A percentile compares a stretch with the other conserved stretches of the same genome.
Conservation (phyloP, 768 basidiomycete genomes). For the Pulveroboletus ravenelii region DNA sequence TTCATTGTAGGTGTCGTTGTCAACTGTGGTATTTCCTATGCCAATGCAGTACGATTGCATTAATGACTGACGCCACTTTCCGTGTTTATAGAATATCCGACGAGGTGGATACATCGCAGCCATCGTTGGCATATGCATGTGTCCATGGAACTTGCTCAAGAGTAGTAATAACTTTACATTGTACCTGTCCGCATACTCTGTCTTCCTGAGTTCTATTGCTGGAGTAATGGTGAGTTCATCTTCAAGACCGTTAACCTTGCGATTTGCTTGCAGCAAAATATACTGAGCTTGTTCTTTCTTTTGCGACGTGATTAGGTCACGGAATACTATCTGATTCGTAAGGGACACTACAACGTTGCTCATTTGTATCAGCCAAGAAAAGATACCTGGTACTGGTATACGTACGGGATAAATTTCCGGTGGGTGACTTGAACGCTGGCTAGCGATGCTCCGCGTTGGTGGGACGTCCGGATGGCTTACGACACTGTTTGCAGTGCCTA, state of each 20-base stretch:
- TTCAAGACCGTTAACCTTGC: background rate
- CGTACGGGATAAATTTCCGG: slow-evolving; percentile 68
- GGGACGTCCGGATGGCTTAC: slow-evolving; percentile 5
- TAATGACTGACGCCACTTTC: background rate
- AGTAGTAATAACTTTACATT: slow-evolving; percentile 73
- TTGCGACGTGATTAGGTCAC: slow-evolving; percentile 45
- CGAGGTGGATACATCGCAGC: slow-evolving; percentile 83
- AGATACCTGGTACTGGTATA: slow-evolving; percentile 74
- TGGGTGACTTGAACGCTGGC: slow-evolving; percentile 20
- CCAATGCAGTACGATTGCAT: background rate
- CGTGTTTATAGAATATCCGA: slow-evolving; percentile 58
- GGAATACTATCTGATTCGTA: slow-evolving; percentile 72
- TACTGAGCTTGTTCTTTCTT: background rate
- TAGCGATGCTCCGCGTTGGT: background rate
- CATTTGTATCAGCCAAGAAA: slow-evolving; percentile 60
- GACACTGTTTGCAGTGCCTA: slow-evolving; percentile 44
- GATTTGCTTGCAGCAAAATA: background rate
- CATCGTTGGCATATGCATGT: slow-evolving; percentile 68
- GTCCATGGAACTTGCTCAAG: slow-evolving; percentile 73
- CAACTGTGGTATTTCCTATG: background rate
- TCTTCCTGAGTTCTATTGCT: slow-evolving; percentile 76
- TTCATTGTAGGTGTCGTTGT: slow-evolving; percentile 51
- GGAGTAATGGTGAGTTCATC: slow-evolving; percentile 61
- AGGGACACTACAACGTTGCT: slow-evolving; percentile 63
- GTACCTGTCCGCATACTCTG: slow-evolving; percentile 78